These are phyloP conservation scores for Cutaneotrichosporon mucoides DNA, from an alignment of 1,284 basidiomycete genomes.

Conservation along the genomic window DNA sequence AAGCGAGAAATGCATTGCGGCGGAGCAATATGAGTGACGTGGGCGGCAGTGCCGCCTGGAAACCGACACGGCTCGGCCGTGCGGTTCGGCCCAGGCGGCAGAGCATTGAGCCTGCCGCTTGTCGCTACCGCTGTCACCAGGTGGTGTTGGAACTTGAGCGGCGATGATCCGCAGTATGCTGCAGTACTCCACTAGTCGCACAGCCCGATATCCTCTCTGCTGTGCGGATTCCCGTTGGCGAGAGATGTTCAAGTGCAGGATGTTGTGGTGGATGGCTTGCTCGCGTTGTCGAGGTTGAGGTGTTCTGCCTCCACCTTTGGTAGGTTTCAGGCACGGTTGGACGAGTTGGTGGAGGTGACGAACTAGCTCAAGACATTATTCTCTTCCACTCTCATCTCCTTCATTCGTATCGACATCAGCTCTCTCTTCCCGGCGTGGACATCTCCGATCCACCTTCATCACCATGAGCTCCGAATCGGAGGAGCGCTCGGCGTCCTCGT, in stretches of 20 bases:
- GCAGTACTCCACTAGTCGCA: too few species aligned
- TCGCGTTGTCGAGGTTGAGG: neutral
- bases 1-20: neutral
- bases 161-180: too few species aligned
- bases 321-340: neutral
- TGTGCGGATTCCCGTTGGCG: too few species aligned
- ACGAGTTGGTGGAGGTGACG: neutral
- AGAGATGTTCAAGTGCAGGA: neutral
- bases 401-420: neutral
- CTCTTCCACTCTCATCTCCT: neutral
- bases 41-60: constrained; percentile 1
- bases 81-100: constrained; percentile 9
- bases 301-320: constrained; percentile 6
- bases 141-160: too few species aligned
- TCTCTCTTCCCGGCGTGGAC: too few species aligned
- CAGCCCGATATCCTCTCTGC: too few species aligned
- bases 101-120: constrained; percentile 1
- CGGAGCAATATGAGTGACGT: neutral
- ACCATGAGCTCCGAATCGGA: constrained; percentile 3
- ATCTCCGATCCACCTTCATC: neutral
- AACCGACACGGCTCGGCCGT: neutral
- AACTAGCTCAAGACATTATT: neutral
- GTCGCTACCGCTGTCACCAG: neutral
- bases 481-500: constrained; percentile 8
- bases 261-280: neutral